Conservation (phyloP, 805 yeast genomes). For the Starmerella roubikii region DNA sequence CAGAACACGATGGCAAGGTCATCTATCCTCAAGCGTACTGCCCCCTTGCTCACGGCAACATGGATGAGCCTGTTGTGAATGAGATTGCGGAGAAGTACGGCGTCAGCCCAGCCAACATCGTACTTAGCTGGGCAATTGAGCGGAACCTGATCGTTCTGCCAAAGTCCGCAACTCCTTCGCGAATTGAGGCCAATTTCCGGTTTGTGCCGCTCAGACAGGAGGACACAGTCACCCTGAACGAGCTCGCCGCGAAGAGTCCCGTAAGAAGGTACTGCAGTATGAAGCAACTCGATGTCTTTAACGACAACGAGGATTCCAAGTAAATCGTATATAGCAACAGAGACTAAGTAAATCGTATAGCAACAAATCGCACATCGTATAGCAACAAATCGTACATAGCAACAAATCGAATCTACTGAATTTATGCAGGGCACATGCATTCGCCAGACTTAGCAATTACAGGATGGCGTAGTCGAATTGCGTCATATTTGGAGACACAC, state of each 20-base stretch:
- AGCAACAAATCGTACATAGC: too few relatives aligned
- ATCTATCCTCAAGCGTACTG: constrained; percentile 61
- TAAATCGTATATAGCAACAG: too few relatives aligned
- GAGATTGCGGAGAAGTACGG: constrained; percentile 45
- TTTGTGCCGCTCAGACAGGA: constrained; percentile 31
- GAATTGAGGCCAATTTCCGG: constrained; percentile 38
- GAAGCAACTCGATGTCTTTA: constrained; percentile 13
- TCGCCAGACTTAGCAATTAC: too few relatives aligned
- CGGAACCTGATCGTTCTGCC: constrained; percentile 52
- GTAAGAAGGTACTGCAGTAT: constrained; percentile 19
- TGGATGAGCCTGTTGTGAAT: constrained; percentile 39
- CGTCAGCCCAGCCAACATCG: constrained; percentile 24
- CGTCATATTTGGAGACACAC: too few relatives aligned
- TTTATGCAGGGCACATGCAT: too few relatives aligned
- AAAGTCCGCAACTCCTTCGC: constrained; percentile 51
- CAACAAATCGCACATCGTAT: too few relatives aligned
- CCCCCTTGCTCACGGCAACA: constrained; percentile 58
- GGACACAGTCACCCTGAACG: constrained; percentile 29
- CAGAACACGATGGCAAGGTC: constrained; percentile 29
- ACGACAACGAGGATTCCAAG: constrained; percentile 20
- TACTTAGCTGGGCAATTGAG: constrained; percentile 28
- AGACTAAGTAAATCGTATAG: too few relatives aligned
- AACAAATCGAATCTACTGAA: too few relatives aligned
- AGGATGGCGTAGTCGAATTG: too few relatives aligned
- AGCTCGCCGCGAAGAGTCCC: constrained; percentile 11